phyloP scores from a whole-genome alignment of 2,329 filamentous ascomycete genomes.

The Drechslerella dactyloides region DNA sequence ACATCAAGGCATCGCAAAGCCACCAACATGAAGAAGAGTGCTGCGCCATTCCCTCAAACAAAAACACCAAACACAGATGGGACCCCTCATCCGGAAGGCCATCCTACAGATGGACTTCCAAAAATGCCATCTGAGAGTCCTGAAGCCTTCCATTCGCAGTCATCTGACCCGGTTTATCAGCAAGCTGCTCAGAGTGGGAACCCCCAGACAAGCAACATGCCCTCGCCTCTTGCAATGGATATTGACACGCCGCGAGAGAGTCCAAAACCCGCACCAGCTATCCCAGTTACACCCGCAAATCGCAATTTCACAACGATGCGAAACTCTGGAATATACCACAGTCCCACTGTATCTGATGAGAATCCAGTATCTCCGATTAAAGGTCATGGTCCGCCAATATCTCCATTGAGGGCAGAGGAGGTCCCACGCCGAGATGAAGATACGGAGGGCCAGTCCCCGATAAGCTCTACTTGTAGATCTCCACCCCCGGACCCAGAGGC shows the following conservation, averaged over 20 bases:
- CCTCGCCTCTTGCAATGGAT: slow-evolving; percentile 46
- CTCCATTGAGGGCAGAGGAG: slow-evolving; percentile 32
- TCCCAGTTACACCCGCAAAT: slow-evolving; percentile 20
- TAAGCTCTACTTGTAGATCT: slow-evolving; percentile 1
- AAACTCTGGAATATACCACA: slow-evolving; percentile 11
- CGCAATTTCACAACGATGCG: slow-evolving; percentile 19
- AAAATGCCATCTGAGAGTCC: slow-evolving; percentile 6
- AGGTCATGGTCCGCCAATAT: slow-evolving; percentile 28
- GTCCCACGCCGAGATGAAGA: slow-evolving; percentile 12
- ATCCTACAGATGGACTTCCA: not conserved
- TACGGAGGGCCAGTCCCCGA: not conserved
- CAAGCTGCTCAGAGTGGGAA: slow-evolving; percentile 11
- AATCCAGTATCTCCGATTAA: slow-evolving; percentile 40
- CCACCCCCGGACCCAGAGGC: not conserved
- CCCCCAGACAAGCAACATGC: slow-evolving; percentile 7
- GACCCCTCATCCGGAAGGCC: not conserved
- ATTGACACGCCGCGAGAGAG: slow-evolving; percentile 38
- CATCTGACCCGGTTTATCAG: not conserved
- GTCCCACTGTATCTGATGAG: slow-evolving; percentile 38
- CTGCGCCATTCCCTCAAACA: slow-evolving; percentile 10
- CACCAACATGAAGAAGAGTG: slow-evolving; percentile 27
- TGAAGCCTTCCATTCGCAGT: not conserved
- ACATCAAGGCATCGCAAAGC: slow-evolving; percentile 41
- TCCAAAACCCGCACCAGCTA: slow-evolving; percentile 10
- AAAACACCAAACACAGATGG: slow-evolving; percentile 11